Conservation (phyloP, 1,284 basidiomycete species). For the Trichosporon coremiiforme region DNA sequence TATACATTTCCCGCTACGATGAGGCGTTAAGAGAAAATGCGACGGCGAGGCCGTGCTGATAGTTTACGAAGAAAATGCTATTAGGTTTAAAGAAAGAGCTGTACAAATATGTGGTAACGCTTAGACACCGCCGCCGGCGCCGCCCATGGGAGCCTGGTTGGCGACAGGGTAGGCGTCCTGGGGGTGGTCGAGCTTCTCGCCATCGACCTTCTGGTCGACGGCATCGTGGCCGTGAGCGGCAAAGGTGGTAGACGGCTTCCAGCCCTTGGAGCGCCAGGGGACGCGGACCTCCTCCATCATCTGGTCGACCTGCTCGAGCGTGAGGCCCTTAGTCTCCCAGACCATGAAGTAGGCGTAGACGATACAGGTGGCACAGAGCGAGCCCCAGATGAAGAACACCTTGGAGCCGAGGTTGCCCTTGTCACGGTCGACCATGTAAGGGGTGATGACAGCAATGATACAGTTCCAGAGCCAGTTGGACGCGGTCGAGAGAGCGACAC, state of each 20-base stretch:
- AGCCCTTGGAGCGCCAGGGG: constrained; percentile 48
- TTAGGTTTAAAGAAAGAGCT: constrained; percentile 3
- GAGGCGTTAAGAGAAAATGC: constrained; percentile 3
- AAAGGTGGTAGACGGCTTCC: constrained; percentile 50
- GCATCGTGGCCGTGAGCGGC: constrained; percentile 25
- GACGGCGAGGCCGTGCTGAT: not conserved
- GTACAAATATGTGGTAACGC: not conserved
- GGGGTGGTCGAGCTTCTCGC: constrained; percentile 14
- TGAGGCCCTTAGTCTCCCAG: constrained; percentile 54
- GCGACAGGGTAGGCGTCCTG: not conserved
- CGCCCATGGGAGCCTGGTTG: not conserved
- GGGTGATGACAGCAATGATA: constrained; percentile 76
- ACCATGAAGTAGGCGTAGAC: constrained; percentile 78
- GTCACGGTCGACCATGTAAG: constrained; percentile 64
- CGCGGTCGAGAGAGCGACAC: constrained; percentile 78
- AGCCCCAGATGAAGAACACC: constrained; percentile 90
- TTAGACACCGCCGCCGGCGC: not conserved
- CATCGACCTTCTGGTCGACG: constrained; percentile 10
- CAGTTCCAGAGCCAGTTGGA: constrained; percentile 66
- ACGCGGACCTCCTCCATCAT: constrained; percentile 53
- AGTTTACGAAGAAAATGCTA: constrained; percentile 9
- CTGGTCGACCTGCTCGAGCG: constrained; percentile 53
- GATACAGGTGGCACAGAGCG: constrained; percentile 64
- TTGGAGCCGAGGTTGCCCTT: constrained; percentile 66
- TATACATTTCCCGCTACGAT: constrained; percentile 7